phyloP scores from a whole-genome alignment of 805 yeast genomes.

The Nematodospora valgi region DNA sequence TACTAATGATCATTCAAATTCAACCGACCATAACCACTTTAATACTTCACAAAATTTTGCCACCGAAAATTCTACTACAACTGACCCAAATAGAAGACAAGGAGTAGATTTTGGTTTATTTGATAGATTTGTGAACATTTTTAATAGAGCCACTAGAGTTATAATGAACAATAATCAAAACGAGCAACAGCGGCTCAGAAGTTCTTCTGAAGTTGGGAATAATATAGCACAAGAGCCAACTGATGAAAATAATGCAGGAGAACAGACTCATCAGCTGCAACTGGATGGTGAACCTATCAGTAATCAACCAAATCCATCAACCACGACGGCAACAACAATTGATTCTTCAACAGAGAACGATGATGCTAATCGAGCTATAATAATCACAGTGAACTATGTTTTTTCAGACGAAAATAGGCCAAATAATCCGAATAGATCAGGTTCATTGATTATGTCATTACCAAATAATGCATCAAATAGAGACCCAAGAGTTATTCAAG shows the following conservation, averaged over 20 bases:
- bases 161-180: too few relatives aligned
- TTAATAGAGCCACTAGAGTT: conserved; percentile 12
- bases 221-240: too few relatives aligned
- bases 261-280: too few relatives aligned
- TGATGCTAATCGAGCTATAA: conserved; percentile 28
- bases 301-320: not conserved
- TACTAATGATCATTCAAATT: too few relatives aligned
- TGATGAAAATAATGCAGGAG: too few relatives aligned
- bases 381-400: conserved; percentile 43
- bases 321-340: not conserved
- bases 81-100: conserved; percentile 3
- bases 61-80: conserved; percentile 2
- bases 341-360: not conserved
- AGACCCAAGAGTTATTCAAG: conserved; percentile 58
- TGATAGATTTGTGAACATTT: conserved; percentile 22
- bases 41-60: not conserved
- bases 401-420: conserved; percentile 41
- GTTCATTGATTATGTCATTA: conserved; percentile 59
- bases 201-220: too few relatives aligned
- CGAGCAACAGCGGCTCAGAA: too few relatives aligned
- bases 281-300: conserved; percentile 7
- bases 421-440: conserved; percentile 42
- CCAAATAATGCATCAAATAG: conserved; percentile 63
- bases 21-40: too few relatives aligned
- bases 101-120: conserved; percentile 16